Conservation (phyloP, 2,329 filamentous ascomycete genomes). For the Trichoderma gracile region DNA sequence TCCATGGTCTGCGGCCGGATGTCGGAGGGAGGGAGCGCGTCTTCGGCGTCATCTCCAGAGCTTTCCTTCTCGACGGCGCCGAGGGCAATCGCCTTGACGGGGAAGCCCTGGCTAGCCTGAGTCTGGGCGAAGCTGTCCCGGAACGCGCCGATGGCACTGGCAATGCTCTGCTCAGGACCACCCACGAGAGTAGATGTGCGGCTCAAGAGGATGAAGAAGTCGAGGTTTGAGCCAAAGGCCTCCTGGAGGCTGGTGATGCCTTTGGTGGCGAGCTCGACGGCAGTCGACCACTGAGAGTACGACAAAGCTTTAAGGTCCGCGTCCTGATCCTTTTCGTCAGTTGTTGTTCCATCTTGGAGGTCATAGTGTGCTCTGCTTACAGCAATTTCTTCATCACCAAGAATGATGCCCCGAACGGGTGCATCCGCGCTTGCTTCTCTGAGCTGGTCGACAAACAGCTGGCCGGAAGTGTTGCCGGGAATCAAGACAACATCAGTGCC, state of each 20-base stretch:
- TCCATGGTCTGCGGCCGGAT: slow-evolving; percentile 9
- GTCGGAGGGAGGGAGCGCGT: background rate
- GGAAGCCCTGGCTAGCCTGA: slow-evolving; percentile 8
- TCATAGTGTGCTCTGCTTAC: background rate
- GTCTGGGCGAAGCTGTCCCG: slow-evolving; percentile 19
- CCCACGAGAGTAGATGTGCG: slow-evolving; percentile 16
- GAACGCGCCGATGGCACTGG: slow-evolving; percentile 12
- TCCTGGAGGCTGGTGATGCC: slow-evolving; percentile 14
- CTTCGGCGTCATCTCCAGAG: background rate
- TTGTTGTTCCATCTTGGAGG: background rate
- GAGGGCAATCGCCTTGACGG: slow-evolving; percentile 15
- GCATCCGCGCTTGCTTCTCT: background rate
- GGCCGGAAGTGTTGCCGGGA: background rate
- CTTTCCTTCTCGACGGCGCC: background rate
- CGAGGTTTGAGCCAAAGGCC: slow-evolving; percentile 8
- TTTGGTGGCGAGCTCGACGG: background rate
- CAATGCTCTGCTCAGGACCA: background rate
- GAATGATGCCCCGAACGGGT: slow-evolving; percentile 17
- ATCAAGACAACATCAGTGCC: slow-evolving; percentile 20
- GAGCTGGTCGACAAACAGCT: slow-evolving; percentile 7
- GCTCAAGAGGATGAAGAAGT: slow-evolving; percentile 23
- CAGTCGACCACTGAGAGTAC: slow-evolving; percentile 9
- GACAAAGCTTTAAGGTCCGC: background rate
- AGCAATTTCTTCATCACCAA: background rate
- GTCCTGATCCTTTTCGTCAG: background rate